Base-by-base conservation (phyloP, 2,329 filamentous ascomycete genomes). In the Alternaria gansuensis region DNA sequence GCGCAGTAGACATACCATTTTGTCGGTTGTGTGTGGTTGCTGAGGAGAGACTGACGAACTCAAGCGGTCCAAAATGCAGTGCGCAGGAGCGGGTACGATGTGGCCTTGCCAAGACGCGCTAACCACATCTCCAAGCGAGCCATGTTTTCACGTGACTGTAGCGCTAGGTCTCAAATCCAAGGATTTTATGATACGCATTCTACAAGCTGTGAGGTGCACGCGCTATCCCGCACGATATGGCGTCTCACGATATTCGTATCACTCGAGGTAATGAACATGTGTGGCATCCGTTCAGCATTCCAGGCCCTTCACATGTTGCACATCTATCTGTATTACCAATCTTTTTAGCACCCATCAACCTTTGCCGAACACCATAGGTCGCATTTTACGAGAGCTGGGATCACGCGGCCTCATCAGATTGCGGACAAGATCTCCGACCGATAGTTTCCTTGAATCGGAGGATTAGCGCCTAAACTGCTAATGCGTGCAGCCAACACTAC, bases 21-120 rank as follows among this genome's bases (percentile, higher is more conserved):
- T 79, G 77, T 75, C 69, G 70, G 75, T 72, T 78, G 75, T 78
- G 75, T 78, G 69, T 65, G 71, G 72, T 65, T 72, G 66, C 62
- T 71, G 68, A 70, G 64, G 63, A 65, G 63, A 60, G 61, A 65
- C 65, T 60, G 64, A 62, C 57, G 31, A 63, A 57, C 26, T 51
- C 17, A 28, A 17, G 17, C 37, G 36, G 44, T 45, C 36, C 29
- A 43, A 53, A 39, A 49, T 56, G 33, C 24, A 29, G n/a, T 45
- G 31, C 23, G 44, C 44, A 48, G 67, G 64, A 68, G 71, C 66
- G 69, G 69, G 69, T 64, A 53, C 57, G 26, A 59, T 52, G 61
- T 34, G 44, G 37, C 37, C 11, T 24, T 48, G 52, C 33, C 64
- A 62, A 63, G 60, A 60, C 57, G 43, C 43, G 59, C 59, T 66